Evolutionary conservation across 1,284 basidiomycete genomes (phyloP), one percentile per base, ranked within the genome.

Genomic region (Porodaedalea pini): DNA sequence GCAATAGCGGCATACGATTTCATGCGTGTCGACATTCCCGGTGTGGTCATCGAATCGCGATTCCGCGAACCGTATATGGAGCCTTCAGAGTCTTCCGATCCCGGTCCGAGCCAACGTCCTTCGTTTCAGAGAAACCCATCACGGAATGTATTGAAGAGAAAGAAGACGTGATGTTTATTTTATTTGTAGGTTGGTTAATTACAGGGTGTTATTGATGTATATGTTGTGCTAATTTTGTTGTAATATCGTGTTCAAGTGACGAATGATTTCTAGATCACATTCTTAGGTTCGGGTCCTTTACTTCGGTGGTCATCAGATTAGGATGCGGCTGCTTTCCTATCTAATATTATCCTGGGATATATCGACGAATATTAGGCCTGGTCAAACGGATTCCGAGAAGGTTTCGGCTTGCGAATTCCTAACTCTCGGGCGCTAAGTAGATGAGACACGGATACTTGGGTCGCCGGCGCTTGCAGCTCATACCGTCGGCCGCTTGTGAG

Each of bases 1-100:
- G 85, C 82, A 0, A 70, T 78, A 5, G 81, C 82, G 4, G 82
- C 88, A n/a, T 77, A 77, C 61, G 90, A 92, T 69, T 88, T 82
- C 58, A 79, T 88, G 78, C 73, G 74, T 44, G 67, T 88, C 34
- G 70, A 73, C 5, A 70, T 92, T 32, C 78, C 80, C 4, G 54
- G 54, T 7, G 34, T n/a, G 11, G n/a, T 11, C 17, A 21, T 50
- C 25, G 27, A 47, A 31, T 56, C 54, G 10, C 44, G 54, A 4
- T 56, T 56, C 39, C 39, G 27, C 6, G 54, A 56, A 39, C 54
- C 54, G 21, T 19, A 41, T 19, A 43, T 53, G 50, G 34, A 25
- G 23, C 27, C 39, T 31, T 39, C 36, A 10, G n/a, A n/a, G 4
- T 2, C 39, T 25, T 25, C 37, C 10, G 43, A 36, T 17, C 43